Percentiles rank a stretch among this genome's conserved stretches.
These are phyloP conservation scores for Blastobotrys robertii DNA, from an alignment of 805 yeast species.

Conservation along the genomic window DNA sequence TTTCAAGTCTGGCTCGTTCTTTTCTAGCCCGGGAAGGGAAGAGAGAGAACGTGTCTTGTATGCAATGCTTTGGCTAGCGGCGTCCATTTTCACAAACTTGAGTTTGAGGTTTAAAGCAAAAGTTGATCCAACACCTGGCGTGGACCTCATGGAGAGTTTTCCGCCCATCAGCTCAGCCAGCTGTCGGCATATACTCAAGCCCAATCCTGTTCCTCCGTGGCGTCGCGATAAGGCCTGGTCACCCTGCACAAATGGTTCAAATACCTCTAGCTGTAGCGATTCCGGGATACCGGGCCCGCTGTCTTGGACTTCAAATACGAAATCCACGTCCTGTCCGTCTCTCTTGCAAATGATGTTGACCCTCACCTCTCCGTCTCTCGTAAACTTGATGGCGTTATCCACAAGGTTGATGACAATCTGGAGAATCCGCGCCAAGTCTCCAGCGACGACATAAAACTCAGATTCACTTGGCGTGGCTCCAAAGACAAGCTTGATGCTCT, in stretches of 20 bases:
- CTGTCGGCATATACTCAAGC: constrained; percentile 81
- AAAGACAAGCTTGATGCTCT: constrained; percentile 4
- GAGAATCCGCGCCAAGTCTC: constrained; percentile 82
- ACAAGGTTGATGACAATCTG: constrained; percentile 91
- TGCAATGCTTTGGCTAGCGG: neutral
- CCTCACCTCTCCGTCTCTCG: constrained; percentile 26
- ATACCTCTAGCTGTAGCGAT: constrained; percentile 69
- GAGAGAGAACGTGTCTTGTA: neutral
- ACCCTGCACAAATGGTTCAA: constrained; percentile 96
- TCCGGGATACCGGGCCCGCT: constrained; percentile 94
- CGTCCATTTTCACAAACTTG: neutral
- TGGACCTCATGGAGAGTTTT: constrained; percentile 50
- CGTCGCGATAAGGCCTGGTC: constrained; percentile 87
- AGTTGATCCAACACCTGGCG: constrained; percentile 69
- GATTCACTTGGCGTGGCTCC: constrained; percentile 11
- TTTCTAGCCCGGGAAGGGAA: neutral
- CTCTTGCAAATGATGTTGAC: neutral
- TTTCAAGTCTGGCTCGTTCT: neutral
- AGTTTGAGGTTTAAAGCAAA: constrained; percentile 63
- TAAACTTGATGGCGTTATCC: constrained; percentile 86
- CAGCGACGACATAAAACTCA: constrained; percentile 42
- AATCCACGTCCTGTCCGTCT: neutral
- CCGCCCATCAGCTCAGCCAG: constrained; percentile 89
- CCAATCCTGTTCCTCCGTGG: constrained; percentile 94
- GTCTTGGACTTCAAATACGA: constrained; percentile 47